Evolutionary conservation across 2,329 filamentous ascomycete genomes (phyloP), one percentile per base, ranked within the genome.

Genomic region (Fusarium palustre): DNA sequence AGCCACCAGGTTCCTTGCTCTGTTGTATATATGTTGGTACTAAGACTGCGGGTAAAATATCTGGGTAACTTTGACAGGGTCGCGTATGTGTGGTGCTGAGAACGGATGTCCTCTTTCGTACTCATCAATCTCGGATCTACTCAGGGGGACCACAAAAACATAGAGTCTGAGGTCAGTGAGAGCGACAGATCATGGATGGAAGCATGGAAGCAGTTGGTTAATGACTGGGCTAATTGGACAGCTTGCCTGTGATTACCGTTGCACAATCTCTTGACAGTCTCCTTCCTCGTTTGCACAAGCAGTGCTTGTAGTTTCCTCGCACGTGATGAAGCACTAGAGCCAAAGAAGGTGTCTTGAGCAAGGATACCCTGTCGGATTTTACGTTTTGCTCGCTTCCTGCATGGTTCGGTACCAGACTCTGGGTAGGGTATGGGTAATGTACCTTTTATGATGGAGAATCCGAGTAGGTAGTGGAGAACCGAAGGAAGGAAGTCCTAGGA

Each of bases 261-360:
- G 41, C 15, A 47, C 39, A 24, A 60, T 33, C 28, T 64, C 34
- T 49, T 25, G 16, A 34, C 46, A 49, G 22, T 53, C 53, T 64
- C 62, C 66, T 69, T 69, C 66, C 66, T 69, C 57, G 48, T 70
- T 69, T 49, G 61, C 66, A 42, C 46, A 49, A 49, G 46, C 43
- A 39, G 45, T 42, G 24, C 45, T 48, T 63, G 62, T 69, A 69
- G 55, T 58, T 48, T 55, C 45, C 48, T 69, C 52, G 66, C 66
- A 69, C 66, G 66, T 69, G 66, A 69, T 70, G 59, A 63, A 20
- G 30, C 61, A 63, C 66, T 69, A 69, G 61, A 59, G 43, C 45
- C 2, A 46, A 63, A 67, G 31, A 22, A 38, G 61, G 43, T 12
- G 18, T 5, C n/a, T 24, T 30, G 25, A 42, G 57, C 66, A 62